phyloP scores from a whole-genome alignment of 805 yeast genomes.

The Saturnispora ahearnii region DNA sequence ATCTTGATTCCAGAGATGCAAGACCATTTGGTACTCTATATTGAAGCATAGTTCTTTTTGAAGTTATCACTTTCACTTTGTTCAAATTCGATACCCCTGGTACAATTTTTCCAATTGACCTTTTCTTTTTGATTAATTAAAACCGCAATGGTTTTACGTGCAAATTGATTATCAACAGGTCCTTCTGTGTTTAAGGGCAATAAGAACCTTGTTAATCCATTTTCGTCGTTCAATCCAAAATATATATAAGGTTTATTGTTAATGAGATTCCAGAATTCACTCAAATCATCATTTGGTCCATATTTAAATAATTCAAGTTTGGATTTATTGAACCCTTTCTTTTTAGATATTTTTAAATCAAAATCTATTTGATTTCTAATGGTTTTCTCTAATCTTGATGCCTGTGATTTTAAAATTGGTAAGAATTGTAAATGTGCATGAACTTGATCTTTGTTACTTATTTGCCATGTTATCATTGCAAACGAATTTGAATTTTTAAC shows the following conservation, averaged over 20 bases:
- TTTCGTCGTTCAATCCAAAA: constrained; percentile 1
- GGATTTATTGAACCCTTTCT: background rate
- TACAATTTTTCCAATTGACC: constrained; percentile 68
- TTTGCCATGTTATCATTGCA: constrained; percentile 58
- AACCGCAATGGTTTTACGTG: constrained; percentile 67
- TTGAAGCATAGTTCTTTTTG: constrained; percentile 35
- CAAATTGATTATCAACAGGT: constrained; percentile 67
- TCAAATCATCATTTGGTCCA: constrained; percentile 15
- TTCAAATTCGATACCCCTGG: constrained; percentile 45
- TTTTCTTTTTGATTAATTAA: constrained; percentile 53
- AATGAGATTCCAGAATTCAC: constrained; percentile 17
- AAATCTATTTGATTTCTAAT: constrained; percentile 35
- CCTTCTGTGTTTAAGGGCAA: constrained; percentile 24
- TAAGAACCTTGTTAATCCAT: constrained; percentile 19
- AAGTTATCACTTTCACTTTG: constrained; percentile 58
- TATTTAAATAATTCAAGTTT: constrained; percentile 34
- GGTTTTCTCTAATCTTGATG: constrained; percentile 32
- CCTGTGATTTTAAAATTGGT: constrained; percentile 40
- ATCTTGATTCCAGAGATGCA: constrained; percentile 11
- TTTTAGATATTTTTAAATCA: constrained; percentile 40
- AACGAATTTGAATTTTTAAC: constrained; percentile 24
- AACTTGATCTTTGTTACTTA: constrained; percentile 52
- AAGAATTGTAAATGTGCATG: constrained; percentile 74
- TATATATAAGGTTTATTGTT: constrained; percentile 29
- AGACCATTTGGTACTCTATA: constrained; percentile 30